Percentiles rank a stretch among this genome's conserved stretches.
These are phyloP conservation scores for Phytophthora pseudosyringae DNA, from an alignment of 352 stramenopile genomes.

Conservation along the genomic window DNA sequence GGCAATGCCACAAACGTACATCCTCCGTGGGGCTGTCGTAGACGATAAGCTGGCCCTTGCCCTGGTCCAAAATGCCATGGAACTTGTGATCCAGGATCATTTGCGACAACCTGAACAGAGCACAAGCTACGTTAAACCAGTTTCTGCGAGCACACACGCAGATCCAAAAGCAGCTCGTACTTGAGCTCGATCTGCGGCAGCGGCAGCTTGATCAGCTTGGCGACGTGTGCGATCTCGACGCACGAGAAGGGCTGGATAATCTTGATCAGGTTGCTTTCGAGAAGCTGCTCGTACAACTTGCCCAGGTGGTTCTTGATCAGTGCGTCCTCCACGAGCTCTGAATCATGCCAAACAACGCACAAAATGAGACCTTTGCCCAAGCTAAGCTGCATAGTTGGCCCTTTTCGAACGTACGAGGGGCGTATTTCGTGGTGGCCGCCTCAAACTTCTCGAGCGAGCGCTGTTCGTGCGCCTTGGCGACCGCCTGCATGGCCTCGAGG, in stretches of 20 bases:
- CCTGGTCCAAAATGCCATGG: slow-evolving; percentile 98
- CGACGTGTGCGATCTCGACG: slow-evolving; percentile 97
- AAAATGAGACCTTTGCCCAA: slow-evolving; percentile 1
- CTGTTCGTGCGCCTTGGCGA: slow-evolving; percentile 95
- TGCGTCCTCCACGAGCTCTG: slow-evolving; percentile 85
- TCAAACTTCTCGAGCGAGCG: slow-evolving; percentile 93
- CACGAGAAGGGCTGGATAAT: slow-evolving; percentile 99
- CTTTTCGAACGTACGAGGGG: slow-evolving; percentile 49
- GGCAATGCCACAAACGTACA: slow-evolving; percentile 51
- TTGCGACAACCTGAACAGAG: slow-evolving; percentile 94
- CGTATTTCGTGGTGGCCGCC: slow-evolving; percentile 90
- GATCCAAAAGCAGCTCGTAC: slow-evolving; percentile 36
- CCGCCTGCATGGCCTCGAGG: slow-evolving; percentile 95
- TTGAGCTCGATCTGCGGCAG: slow-evolving; percentile 85
- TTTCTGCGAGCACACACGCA: background rate
- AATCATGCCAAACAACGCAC: slow-evolving; percentile 15
- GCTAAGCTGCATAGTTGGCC: background rate
- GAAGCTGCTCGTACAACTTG: slow-evolving; percentile 97
- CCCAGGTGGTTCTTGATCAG: slow-evolving; percentile 95
- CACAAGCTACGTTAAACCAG: slow-evolving; percentile 20
- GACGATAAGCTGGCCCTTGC: slow-evolving; percentile 98
- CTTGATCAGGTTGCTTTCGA: slow-evolving; percentile 99
- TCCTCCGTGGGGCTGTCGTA: slow-evolving; percentile 96
- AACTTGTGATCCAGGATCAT: slow-evolving; percentile 99
- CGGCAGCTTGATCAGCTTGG: slow-evolving; percentile 97